Conservation (phyloP, 768 basidiomycete species). For the Mycena alexandri region DNA sequence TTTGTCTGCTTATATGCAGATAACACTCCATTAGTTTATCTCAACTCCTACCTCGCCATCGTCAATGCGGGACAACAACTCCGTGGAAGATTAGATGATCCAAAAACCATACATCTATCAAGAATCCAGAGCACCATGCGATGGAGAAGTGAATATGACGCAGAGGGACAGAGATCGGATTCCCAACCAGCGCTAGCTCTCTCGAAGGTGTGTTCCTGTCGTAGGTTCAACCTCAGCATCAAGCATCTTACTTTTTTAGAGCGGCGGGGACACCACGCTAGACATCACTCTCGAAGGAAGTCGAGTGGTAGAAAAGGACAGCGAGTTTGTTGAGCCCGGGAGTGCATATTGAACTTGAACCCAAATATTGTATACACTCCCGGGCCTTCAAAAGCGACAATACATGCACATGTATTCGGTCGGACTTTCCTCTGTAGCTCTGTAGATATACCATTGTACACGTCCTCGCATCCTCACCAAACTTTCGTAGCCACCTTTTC, state of each 20-base stretch:
- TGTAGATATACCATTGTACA: too few species aligned
- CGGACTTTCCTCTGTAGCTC: too few species aligned
- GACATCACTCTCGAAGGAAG: constrained; percentile 1
- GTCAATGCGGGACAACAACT: constrained; percentile 62
- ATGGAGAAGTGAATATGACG: constrained; percentile 18
- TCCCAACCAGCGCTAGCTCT: not conserved
- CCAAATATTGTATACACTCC: too few species aligned
- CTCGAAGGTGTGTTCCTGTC: constrained; percentile 11
- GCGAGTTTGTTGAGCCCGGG: not conserved
- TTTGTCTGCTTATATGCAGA: not conserved
- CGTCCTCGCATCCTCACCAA: too few species aligned
- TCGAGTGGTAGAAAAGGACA: not conserved
- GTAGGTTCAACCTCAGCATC: not conserved
- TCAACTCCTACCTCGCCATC: constrained; percentile 69
- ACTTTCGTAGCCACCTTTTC: too few species aligned
- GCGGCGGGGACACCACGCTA: constrained; percentile 15
- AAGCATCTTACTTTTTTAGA: not conserved
- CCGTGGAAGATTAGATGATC: constrained; percentile 49
- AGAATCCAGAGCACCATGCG: constrained; percentile 40
- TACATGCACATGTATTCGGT: too few species aligned
- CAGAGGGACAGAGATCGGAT: constrained; percentile 7
- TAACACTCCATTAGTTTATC: constrained; percentile 56
- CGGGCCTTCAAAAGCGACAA: too few species aligned
- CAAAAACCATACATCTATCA: constrained; percentile 59
- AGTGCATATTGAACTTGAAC: constrained; percentile 4